Percentiles rank a stretch among this genome's conserved stretches.
phyloP scores from a whole-genome alignment of 2,329 filamentous ascomycete species.

The Westerdykella sp. region DNA sequence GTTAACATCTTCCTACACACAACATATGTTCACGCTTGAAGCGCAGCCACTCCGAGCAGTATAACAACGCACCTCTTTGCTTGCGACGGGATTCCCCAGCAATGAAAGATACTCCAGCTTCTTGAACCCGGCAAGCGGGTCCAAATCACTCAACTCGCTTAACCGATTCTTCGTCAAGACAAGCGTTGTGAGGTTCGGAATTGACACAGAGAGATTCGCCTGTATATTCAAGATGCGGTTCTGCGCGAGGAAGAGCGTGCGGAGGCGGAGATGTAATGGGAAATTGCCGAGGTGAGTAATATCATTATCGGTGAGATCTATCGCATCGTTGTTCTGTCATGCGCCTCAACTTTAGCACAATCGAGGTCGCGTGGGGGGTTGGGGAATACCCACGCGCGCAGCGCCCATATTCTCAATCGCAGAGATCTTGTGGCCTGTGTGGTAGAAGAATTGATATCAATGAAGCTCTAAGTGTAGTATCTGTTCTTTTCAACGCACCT shows the following conservation, averaged over 20 bases:
- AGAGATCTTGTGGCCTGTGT: constrained; percentile 93
- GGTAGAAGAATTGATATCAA: constrained; percentile 65
- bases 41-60: not conserved
- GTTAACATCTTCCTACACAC: constrained; percentile 4
- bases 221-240: constrained; percentile 85
- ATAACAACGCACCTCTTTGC: constrained; percentile 66
- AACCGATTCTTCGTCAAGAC: constrained; percentile 80
- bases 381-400: constrained; percentile 63
- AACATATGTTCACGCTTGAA: not conserved
- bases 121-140: constrained; percentile 64
- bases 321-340: constrained; percentile 79
- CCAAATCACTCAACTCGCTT: constrained; percentile 77
- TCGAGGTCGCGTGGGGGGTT: not conserved
- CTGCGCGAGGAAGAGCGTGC: constrained; percentile 78
- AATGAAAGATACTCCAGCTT: constrained; percentile 74
- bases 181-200: constrained; percentile 77
- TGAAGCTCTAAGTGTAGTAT: constrained; percentile 89
- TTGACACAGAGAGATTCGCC: constrained; percentile 61
- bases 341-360: not conserved
- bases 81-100: constrained; percentile 80
- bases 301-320: constrained; percentile 98
- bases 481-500: constrained; percentile 98
- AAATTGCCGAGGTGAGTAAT: constrained; percentile 87
- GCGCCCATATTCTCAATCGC: constrained; percentile 96
- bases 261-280: constrained; percentile 80